Conservation (phyloP, 2,329 filamentous ascomycete genomes). For the Scedosporium apiospermum region DNA sequence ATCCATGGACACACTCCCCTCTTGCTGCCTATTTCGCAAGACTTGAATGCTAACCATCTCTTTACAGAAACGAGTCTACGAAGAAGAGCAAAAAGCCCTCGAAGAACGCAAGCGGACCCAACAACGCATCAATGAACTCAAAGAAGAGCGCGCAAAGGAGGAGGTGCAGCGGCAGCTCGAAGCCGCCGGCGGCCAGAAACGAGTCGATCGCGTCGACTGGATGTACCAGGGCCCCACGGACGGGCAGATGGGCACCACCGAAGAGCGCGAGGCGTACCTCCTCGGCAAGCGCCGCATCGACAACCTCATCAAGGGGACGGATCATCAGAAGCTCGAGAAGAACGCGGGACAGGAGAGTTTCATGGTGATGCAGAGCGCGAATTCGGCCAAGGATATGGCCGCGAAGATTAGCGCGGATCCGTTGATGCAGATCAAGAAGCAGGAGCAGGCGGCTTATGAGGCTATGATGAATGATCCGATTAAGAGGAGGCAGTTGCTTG, state of each 20-base stretch:
- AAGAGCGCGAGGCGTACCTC: constrained; percentile 90
- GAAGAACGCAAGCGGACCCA: constrained; percentile 92
- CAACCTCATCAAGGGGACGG: constrained; percentile 66
- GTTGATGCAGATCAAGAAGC: constrained; percentile 82
- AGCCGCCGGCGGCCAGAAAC: constrained; percentile 72
- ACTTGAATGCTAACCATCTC: neutral
- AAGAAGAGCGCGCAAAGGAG: constrained; percentile 86
- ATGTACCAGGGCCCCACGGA: constrained; percentile 88
- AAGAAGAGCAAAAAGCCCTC: constrained; percentile 84
- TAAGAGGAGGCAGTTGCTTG: constrained; percentile 57
- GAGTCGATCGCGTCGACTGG: constrained; percentile 84
- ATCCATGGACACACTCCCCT: neutral
- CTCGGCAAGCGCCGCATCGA: constrained; percentile 90
- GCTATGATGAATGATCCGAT: constrained; percentile 71
- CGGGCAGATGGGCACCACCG: constrained; percentile 65
- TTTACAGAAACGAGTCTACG: constrained; percentile 57
- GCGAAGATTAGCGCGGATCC: constrained; percentile 86
- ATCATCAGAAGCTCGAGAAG: constrained; percentile 75
- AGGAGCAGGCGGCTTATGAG: constrained; percentile 75
- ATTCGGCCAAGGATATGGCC: constrained; percentile 69
- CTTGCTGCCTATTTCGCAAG: neutral
- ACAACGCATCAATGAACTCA: constrained; percentile 83
- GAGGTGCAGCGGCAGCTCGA: constrained; percentile 87
- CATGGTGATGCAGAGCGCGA: constrained; percentile 53
- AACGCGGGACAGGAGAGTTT: constrained; percentile 50